Conservation (phyloP, 257 asterid species). For the Solanum peruvianum region DNA sequence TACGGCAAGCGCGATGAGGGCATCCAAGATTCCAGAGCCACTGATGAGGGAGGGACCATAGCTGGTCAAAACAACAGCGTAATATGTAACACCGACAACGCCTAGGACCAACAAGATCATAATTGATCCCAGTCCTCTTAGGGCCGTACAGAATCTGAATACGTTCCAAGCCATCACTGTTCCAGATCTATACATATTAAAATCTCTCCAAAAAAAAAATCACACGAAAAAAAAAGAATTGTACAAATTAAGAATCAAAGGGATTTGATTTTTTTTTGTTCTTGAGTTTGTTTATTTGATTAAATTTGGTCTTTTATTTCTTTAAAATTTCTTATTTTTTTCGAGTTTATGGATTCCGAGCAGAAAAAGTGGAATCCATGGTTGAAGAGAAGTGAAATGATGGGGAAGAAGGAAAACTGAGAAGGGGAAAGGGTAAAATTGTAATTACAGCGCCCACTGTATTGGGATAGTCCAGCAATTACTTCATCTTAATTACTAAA, state of each 20-base stretch:
- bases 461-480: neutral
- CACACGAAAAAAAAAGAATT: neutral
- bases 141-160: conserved; percentile 91
- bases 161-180: conserved; percentile 98
- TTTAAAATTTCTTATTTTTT: neutral
- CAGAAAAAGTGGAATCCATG: conserved; percentile 5
- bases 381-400: neutral
- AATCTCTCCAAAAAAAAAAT: neutral
- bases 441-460: neutral
- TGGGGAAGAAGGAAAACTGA: neutral
- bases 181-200: conserved; percentile 96
- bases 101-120: conserved; percentile 89
- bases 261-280: neutral
- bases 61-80: conserved; percentile 75
- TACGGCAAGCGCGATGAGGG: conserved; percentile 50
- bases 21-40: conserved; percentile 49
- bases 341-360: conserved; percentile 10
- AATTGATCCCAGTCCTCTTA: conserved; percentile 92
- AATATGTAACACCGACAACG: conserved; percentile 87
- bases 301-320: neutral
- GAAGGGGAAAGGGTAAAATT: neutral
- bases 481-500: neutral
- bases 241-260: neutral
- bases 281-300: neutral
- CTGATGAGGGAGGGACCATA: conserved; percentile 72